Base-by-base conservation (phyloP, 2,329 filamentous ascomycete species). In the Apiospora arundinis region DNA sequence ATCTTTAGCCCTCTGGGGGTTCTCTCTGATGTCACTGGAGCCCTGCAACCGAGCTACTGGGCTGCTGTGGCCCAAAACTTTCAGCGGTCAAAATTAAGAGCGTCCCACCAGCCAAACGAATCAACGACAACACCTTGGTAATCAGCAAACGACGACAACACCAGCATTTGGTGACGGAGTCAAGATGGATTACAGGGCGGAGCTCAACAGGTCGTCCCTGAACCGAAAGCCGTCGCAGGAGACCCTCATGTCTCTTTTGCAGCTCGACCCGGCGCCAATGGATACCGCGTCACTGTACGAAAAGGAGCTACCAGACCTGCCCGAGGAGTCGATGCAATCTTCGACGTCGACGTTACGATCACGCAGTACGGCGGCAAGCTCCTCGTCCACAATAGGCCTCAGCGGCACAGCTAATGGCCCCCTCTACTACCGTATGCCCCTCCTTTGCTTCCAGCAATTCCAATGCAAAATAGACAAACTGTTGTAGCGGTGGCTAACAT, bases 241-340 rank as follows among this genome's bases (percentile, higher is more conserved):
- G 76, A 90, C 90, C 48, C 82, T 91, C 69, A 83, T 90, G 71
- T 92, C 92, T 56, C 87, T 97, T 71, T 87, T 92, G 69, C 90
- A 95, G 78, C 85, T 98, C 73, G 95, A 97, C 69, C 95, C 95
- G 4, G 91, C 91, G 28, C 95, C 95, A 0, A 93, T 97, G 60
- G 92, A 88, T 37, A 81, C 84, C 1, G 77, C 91, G 70, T 86
- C 79, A 23, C 80, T 82, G 72, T 76, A 81, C 66, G 86, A 90
- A 72, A 85, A 87, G 70, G 88, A 85, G 28, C 80, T 84, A 45
- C 80, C 79, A 40, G 79, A 81, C 70, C 78, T 84, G 44, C 80
- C 81, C 3, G 79, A 82, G 11, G 82, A 84, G 21, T 75, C 77
- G n/a, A 70, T 76, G 25, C 80, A 81, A 21, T 76, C 76, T 70